Conservation (phyloP, 257 asterid species). For the Scutellaria galericulata region DNA sequence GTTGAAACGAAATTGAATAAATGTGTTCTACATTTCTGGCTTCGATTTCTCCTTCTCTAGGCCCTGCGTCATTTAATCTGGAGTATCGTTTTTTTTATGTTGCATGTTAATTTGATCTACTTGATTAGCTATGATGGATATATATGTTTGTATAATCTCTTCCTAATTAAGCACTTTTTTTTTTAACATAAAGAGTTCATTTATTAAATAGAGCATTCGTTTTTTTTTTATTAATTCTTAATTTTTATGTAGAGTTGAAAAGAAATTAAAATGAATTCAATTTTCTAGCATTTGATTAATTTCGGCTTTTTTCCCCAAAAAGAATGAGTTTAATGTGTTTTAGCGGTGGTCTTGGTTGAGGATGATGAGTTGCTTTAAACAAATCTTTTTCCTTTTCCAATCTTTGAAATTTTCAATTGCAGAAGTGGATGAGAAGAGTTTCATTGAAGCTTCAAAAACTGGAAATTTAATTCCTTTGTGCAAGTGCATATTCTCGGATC, state of each 20-base stretch:
- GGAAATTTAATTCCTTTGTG: constrained; percentile 79
- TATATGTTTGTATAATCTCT: background rate
- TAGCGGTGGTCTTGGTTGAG: background rate
- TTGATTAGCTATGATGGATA: background rate
- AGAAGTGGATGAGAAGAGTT: constrained; percentile 66
- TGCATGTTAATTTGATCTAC: background rate
- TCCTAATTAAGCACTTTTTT: background rate
- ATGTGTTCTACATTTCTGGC: background rate
- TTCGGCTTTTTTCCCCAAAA: background rate
- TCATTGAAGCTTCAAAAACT: constrained; percentile 60
- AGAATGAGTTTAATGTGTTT: background rate
- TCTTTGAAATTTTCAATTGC: background rate
- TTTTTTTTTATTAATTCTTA: too few relatives aligned
- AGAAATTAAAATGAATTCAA: background rate
- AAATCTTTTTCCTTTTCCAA: background rate
- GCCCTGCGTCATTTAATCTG: background rate
- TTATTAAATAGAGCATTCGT: too few relatives aligned
- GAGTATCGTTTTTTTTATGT: background rate
- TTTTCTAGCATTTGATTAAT: background rate
- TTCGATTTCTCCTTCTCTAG: background rate
- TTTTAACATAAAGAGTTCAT: too few relatives aligned
- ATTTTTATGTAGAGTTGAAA: constrained; percentile 2
- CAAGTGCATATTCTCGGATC: constrained; percentile 85
- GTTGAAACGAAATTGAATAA: constrained; percentile 8
- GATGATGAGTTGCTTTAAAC: constrained; percentile 26